Conservation (phyloP, 2,329 filamentous ascomycete species). For the Neocucurbitaria cava region DNA sequence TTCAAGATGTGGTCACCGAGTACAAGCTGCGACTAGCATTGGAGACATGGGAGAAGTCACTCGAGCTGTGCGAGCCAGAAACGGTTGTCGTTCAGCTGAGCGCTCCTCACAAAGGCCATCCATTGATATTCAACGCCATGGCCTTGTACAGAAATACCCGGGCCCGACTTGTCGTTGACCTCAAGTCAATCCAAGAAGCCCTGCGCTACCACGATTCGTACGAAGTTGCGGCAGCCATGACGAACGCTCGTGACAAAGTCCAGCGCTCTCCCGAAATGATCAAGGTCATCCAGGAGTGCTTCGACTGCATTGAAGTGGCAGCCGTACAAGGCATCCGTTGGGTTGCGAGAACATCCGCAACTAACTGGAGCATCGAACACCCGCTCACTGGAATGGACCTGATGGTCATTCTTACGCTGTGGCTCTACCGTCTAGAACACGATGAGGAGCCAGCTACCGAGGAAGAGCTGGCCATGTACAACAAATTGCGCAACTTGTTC, state of each 20-base stretch:
- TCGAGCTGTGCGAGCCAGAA: slow-evolving; percentile 92
- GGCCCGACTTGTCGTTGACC: slow-evolving; percentile 88
- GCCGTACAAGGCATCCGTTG: slow-evolving; percentile 94
- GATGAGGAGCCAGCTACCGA: slow-evolving; percentile 90
- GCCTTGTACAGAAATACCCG: slow-evolving; percentile 95
- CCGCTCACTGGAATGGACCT: slow-evolving; percentile 95
- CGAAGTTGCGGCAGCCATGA: slow-evolving; percentile 97
- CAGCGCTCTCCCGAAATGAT: slow-evolving; percentile 97
- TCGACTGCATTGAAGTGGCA: slow-evolving; percentile 95
- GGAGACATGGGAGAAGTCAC: slow-evolving; percentile 98
- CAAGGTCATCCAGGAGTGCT: slow-evolving; percentile 97
- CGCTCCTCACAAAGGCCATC: slow-evolving; percentile 94
- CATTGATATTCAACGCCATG: slow-evolving; percentile 97
- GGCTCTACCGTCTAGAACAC: slow-evolving; percentile 99
- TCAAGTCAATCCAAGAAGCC: slow-evolving; percentile 95
- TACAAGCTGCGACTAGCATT: slow-evolving; percentile 95
- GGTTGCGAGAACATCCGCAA: slow-evolving; percentile 96
- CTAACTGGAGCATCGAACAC: slow-evolving; percentile 99
- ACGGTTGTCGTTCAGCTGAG: slow-evolving; percentile 86
- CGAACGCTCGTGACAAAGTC: slow-evolving; percentile 88
- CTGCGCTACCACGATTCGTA: slow-evolving; percentile 96
- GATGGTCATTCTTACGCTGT: slow-evolving; percentile 96
- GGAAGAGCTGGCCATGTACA: slow-evolving; percentile 88
- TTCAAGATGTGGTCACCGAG: slow-evolving; percentile 96
- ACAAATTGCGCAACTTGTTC: slow-evolving; percentile 88